These are phyloP conservation scores for Corymbia maculata DNA, from an alignment of 345 rosid genomes.

Conservation along the genomic window DNA sequence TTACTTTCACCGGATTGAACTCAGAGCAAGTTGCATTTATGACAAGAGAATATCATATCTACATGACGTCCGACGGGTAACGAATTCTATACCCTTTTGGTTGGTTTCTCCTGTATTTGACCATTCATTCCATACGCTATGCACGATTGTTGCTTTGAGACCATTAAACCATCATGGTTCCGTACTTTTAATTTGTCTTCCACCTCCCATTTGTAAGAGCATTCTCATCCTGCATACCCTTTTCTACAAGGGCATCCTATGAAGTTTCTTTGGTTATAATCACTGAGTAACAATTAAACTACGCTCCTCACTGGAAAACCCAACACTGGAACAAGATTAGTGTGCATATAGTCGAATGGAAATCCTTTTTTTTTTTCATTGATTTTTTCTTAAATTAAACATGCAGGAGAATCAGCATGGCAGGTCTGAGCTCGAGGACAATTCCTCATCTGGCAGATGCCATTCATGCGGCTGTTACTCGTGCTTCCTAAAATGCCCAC, in stretches of 20 bases:
- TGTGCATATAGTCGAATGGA: background rate
- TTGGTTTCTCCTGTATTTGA: background rate
- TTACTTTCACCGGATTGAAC: conserved; percentile 17
- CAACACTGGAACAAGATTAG: background rate
- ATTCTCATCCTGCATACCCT: background rate
- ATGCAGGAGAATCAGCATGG: conserved; percentile 38
- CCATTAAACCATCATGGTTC: background rate
- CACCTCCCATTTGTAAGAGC: background rate
- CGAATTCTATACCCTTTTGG: background rate
- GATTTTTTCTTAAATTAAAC: background rate
- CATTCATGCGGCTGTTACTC: conserved; percentile 21
- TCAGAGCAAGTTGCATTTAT: conserved; percentile 12
- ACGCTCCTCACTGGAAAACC: background rate
- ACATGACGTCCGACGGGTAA: conserved; percentile 17
- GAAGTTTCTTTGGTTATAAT: background rate
- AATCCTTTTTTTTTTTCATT: background rate
- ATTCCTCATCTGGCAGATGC: conserved; percentile 29
- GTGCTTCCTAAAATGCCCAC: background rate
- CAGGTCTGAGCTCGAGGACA: conserved; percentile 24
- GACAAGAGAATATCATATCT: conserved; percentile 10
- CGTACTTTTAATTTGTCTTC: background rate
- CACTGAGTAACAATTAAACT: background rate
- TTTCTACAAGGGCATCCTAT: background rate
- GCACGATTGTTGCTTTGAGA: background rate
- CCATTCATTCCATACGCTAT: background rate